Base-by-base conservation (phyloP, 768 basidiomycete species). In the Tulasnella sp. region DNA sequence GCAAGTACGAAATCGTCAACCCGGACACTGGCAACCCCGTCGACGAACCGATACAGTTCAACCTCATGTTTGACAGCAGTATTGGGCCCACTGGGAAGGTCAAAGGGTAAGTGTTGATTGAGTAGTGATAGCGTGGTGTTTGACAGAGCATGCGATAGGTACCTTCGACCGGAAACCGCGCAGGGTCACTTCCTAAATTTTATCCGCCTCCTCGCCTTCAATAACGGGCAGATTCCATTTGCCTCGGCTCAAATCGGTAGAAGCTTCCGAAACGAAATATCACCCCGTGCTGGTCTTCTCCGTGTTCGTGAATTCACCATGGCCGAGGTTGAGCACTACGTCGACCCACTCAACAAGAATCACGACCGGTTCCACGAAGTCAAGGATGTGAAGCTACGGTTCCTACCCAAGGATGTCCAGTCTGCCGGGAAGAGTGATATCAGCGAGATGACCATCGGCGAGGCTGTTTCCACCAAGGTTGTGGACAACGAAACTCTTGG, bases 131-230 rank as follows among this genome's bases (percentile, higher is more conserved):
- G 11, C 14, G 23, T 57, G 14, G 11, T 32, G n/a, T n/a, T n/a
- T n/a, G n/a, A n/a, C n/a, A n/a, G n/a, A n/a, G n/a, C n/a, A n/a
- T n/a, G n/a, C 40, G 32, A 9, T 64, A 92, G 92, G 43, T 98
- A 80, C 72, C 83, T 99, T 52, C 91, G 96, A 19, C 96, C 96
- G 1, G 96, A 98, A 69, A 99, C 96, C 0, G 94, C 96, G 0
- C 94, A 98, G 66, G 91, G 94, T 53, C 96, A 98, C 70, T 99
- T 98, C 76, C 81, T 98, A 68, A 98, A 98, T 77, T 99, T 99
- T 74, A 82, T 83, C 61, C 86, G 94, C 15, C 77, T 98, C 29
- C 84, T 98, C 58, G 96, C 97, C 45, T 98, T 94, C 79, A 98
- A 98, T 76, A 96, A 98, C 68, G 88, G 90, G 11, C 84, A 87